phyloP scores from a whole-genome alignment of 139 green algal genomes.

The Tetraselmis striata region DNA sequence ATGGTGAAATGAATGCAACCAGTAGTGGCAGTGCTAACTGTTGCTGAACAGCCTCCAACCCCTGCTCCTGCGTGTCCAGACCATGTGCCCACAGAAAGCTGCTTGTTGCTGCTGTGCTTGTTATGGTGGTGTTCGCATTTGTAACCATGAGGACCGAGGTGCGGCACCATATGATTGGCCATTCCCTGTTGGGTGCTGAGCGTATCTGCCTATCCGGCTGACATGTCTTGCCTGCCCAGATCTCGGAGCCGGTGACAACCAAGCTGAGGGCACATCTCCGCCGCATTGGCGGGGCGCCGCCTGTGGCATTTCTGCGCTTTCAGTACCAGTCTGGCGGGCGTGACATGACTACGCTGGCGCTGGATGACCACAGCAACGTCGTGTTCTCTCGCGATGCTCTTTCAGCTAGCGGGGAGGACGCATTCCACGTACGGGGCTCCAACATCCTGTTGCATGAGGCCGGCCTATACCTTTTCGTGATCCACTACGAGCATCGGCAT shows the following conservation, averaged over 20 bases:
- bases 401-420: background rate
- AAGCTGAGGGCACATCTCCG: background rate
- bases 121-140: too few species aligned
- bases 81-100: too few species aligned
- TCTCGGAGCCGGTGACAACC: background rate
- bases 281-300: background rate
- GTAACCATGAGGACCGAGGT: too few species aligned
- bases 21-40: too few species aligned
- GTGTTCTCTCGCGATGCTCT: background rate
- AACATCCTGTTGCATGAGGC: background rate
- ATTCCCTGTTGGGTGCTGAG: too few species aligned
- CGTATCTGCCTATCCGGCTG: too few species aligned
- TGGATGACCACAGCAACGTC: background rate
- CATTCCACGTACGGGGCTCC: background rate
- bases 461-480: background rate
- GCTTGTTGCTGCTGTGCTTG: too few species aligned
- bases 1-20: too few species aligned
- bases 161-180: too few species aligned
- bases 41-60: too few species aligned
- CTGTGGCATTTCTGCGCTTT: background rate
- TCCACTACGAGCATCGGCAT: background rate
- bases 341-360: background rate
- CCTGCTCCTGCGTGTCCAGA: too few species aligned
- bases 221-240: too few species aligned
- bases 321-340: background rate